phyloP scores from a whole-genome alignment of 148 eudicot species.

The Rhododendron vialii region DNA sequence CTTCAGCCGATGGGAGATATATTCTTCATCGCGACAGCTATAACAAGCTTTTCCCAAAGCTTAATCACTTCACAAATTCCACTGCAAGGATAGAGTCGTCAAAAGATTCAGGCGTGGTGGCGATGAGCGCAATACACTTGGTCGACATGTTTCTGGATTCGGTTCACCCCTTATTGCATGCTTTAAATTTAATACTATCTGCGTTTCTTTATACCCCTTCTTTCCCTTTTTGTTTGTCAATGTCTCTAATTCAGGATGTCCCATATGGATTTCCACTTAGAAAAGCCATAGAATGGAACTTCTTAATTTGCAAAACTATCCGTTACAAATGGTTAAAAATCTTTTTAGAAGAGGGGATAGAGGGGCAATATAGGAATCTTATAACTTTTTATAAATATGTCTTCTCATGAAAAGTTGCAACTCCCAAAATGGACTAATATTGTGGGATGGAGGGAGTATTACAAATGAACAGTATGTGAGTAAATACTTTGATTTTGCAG shows the following conservation, averaged over 20 bases:
- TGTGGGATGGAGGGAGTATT: neutral
- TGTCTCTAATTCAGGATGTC: neutral
- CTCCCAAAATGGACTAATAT: neutral
- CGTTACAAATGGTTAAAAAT: neutral
- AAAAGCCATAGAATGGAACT: neutral
- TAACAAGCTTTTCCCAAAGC: constrained; percentile 14
- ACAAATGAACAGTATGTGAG: neutral
- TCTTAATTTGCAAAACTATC: neutral
- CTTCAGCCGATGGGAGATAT: constrained; percentile 24
- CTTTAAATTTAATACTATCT: neutral
- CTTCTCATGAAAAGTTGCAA: neutral
- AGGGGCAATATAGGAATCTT: neutral
- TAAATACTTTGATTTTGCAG: constrained; percentile 26
- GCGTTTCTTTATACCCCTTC: neutral
- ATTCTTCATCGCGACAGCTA: constrained; percentile 34
- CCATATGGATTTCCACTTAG: neutral
- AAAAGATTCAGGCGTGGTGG: constrained; percentile 38
- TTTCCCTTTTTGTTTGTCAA: neutral
- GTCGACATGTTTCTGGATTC: constrained; percentile 42
- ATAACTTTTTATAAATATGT: neutral
- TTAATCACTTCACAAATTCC: constrained; percentile 15
- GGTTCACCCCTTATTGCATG: constrained; percentile 14
- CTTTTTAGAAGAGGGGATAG: neutral
- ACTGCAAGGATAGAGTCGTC: constrained; percentile 41
- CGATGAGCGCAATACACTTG: constrained; percentile 25